Base-by-base conservation (phyloP, 2,329 filamentous ascomycete genomes). In the Drechslerella dactyloides region DNA sequence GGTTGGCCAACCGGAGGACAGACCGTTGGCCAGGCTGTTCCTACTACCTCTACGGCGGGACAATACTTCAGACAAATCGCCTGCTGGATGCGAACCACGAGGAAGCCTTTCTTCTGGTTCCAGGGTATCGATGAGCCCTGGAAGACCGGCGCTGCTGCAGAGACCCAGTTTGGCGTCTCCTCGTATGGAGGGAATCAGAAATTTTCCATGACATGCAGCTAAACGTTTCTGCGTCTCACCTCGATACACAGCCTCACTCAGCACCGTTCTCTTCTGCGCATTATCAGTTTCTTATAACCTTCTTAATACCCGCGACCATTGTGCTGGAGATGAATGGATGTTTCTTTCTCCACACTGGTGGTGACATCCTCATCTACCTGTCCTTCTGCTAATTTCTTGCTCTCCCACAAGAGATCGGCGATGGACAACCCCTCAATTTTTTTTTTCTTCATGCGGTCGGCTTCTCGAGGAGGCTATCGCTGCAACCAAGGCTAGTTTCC, bases 61-160 rank as follows among this genome's bases (percentile, higher is more conserved):
- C 82, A 81, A 74, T 90, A 87, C 82, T 90, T 86, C 85, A 80
- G 83, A 57, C 80, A 84, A 40, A 80, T 89, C 73, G 87, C 83
- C 58, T 90, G 87, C 82, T 80, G 82, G 57, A 69, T 77, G 46
- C 53, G 69, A 50, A 11, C 50, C 19, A 69, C 74, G 0, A 56
- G 61, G 17, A 75, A 73, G 24, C 73, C 75, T 1, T 75, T 69
- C 70, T 76, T 76, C 53, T 77, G 75, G 74, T 77, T 77, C 58
- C 74, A 73, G 44, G 73, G 52, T n/a, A 51, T 73, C 37, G 63
- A 73, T 23, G 69, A 73, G 44, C 55, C 48, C 44, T 73, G 69
- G 69, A 73, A 73, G 37, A 21, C 61, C 23, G 62, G 61, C 24
- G 58, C 51, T 19, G 17, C 50, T 1, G 63, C 69, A 15, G 63